Evolutionary conservation across 495 filamentous ascomycete genomes (phyloP), one percentile per base, ranked within the genome.

Genomic region (Penicillium simplicissimum): DNA sequence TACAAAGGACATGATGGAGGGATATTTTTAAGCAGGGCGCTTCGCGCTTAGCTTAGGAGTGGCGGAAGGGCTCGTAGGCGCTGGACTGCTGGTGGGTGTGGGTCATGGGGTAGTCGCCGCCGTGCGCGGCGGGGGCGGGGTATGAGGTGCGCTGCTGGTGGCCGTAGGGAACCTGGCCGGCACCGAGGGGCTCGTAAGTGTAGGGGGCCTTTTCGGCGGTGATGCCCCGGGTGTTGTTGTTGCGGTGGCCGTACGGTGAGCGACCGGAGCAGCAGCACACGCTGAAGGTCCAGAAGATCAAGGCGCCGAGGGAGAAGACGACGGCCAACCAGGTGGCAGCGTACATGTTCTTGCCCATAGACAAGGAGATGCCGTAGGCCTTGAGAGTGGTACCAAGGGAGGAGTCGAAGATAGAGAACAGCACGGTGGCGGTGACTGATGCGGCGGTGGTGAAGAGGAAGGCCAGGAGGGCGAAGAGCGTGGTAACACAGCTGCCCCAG

Each of bases 241-340:
- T 64, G 38, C 67, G 67, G 73, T 79, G 74, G 67, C 74, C 72
- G 68, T 80, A 79, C 2, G 78, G 79, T 4, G 79, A 80, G 63
- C 77, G 76, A n/a, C 85, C 86, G 58, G 80, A 83, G 81, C 94
- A 97, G 86, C 93, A 97, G 89, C 94, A 97, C 58, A 87, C 81
- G 74, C 86, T 91, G 75, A 96, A 85, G 65, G 90, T 79, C 94
- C 94, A 98, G 88, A 96, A 97, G 66, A 96, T 65, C 59, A 82
- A 82, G 14, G 86, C 86, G 51, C 70, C 90, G 23, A 92, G 65
- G 48, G 88, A 86, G 73, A 96, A 95, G 35, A 81, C 88, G 11
- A 87, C 88, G 52, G 87, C 88, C 52, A 97, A 74, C 94, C 94
- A 98, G 52, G 87, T 83, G 5, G 83, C 75, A 25, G 82, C 82